phyloP scores from a whole-genome alignment of 139 green algal species.

The Mychonastes homosphaera region DNA sequence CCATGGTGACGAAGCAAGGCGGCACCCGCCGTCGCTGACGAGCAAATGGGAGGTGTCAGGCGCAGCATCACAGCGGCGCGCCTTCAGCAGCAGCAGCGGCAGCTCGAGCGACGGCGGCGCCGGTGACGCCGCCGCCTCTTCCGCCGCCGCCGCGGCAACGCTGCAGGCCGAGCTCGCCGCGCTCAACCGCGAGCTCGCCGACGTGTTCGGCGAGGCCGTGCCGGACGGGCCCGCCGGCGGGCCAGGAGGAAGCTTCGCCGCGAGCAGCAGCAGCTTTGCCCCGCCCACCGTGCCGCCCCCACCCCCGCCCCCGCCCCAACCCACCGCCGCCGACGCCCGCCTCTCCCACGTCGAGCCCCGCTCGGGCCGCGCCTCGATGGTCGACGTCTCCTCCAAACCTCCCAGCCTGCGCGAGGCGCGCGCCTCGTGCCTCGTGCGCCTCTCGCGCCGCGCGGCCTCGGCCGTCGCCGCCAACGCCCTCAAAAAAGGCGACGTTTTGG shows the following conservation, averaged over 20 bases:
- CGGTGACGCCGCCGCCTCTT: too few relatives aligned
- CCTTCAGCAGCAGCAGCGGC: too few relatives aligned
- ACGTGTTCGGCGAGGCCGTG: conserved; percentile 22
- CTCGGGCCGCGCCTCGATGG: conserved; percentile 62
- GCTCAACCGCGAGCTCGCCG: conserved; percentile 13
- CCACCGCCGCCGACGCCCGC: too few relatives aligned
- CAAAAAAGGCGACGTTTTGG: conserved; percentile 84
- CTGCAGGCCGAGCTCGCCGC: conserved; percentile 6
- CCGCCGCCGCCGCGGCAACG: too few relatives aligned
- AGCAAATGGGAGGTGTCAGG: too few relatives aligned
- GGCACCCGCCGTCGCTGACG: too few relatives aligned
- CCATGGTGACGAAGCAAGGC: too few relatives aligned
- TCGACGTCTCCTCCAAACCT: conserved; percentile 64
- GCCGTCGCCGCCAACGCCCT: conserved; percentile 39
- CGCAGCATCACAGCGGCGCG: too few relatives aligned
- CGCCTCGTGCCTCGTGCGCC: conserved; percentile 52
- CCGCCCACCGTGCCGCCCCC: too few relatives aligned
- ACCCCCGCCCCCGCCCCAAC: too few relatives aligned
- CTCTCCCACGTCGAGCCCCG: conserved; percentile 26
- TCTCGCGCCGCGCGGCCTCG: conserved; percentile 17
- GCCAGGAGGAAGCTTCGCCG: neutral
- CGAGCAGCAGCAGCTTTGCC: neutral
- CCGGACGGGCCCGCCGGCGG: neutral
- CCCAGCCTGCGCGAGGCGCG: conserved; percentile 39
- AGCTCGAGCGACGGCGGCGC: too few relatives aligned